Base-by-base conservation (phyloP, 371 early-diverging fungal genomes). In the Zopfochytrium polystomum region DNA sequence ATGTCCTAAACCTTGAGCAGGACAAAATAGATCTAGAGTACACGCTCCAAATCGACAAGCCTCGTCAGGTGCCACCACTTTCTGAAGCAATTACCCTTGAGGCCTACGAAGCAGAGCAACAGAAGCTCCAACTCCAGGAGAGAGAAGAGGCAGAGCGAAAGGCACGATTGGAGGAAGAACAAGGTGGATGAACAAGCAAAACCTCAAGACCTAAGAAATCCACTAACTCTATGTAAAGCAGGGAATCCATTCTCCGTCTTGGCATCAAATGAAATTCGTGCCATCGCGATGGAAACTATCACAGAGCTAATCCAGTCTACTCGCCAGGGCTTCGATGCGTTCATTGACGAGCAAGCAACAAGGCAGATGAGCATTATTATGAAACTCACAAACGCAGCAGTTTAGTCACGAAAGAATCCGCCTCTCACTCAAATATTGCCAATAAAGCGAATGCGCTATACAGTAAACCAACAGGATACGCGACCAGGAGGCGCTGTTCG, bases 361-460 rank as follows among this genome's bases (percentile, higher is more conserved):
- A 7, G 38, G 11, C 38, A 38, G 11, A 11, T 38, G 11, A 18
- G 18, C 38, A 18, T 18, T 18, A 18, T 38, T 7, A 18, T 38
- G 11, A 7, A 18, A 18, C 38, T 38, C 38, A 18, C 38, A 38
- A 18, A 18, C 18, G 38, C 38, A 7, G 49, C 49, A 13, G 42
- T 13, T 42, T 13, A 42, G 49, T 22, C 25, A 9, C 32, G 30
- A 52, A 52, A 27, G 15, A 29, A 27, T 52, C 13, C 52, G 22
- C 11, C 26, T 57, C 32, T 54, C 20, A 45, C 53, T 83, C 92
- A 68, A 94, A 96, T 7, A 95, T 86, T 3, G 95, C 91, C 79
- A 98, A 85, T 60, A 96, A 76, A 3, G 95, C 97, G 80, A 97
- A 98, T 59, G 90, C 88, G 26, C 90, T 85, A 66, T 98, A 98